A percentile compares a stretch with the other conserved stretches of the same genome.
These are phyloP conservation scores for Pseudoturritis turrita DNA, from an alignment of 345 rosid genomes.

Conservation along the genomic window DNA sequence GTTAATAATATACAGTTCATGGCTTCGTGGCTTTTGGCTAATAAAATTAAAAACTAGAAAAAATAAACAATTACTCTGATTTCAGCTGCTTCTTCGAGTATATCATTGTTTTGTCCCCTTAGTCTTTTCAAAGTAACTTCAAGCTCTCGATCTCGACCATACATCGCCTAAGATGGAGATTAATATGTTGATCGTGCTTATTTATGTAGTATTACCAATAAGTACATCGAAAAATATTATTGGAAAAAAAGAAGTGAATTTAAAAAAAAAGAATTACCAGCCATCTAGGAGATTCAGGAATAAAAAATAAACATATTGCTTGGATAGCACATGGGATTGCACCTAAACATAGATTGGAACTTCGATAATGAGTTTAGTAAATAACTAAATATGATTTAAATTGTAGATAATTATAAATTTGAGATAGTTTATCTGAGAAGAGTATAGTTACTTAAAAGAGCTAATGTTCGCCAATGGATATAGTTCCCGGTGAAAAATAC, in stretches of 20 bases:
- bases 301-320: constrained; percentile 34
- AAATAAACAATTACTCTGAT: constrained; percentile 8
- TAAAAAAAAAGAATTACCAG: too few species aligned
- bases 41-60: background rate
- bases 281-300: constrained; percentile 63
- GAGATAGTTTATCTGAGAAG: background rate
- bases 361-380: background rate
- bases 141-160: constrained; percentile 26
- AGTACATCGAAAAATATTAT: background rate
- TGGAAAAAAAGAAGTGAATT: background rate
- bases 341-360: constrained; percentile 21
- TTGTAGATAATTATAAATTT: background rate
- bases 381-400: background rate
- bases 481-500: constrained; percentile 40
- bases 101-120: constrained; percentile 31
- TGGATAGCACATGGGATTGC: constrained; percentile 34
- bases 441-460: constrained; percentile 32
- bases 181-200: background rate
- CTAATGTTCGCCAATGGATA: constrained; percentile 46
- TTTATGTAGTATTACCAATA: background rate
- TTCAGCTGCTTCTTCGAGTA: constrained; percentile 24
- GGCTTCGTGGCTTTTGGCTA: background rate
- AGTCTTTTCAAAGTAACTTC: constrained; percentile 24
- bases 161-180: constrained; percentile 20
- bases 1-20: background rate